Evolutionary conservation across 2,329 filamentous ascomycete species (phyloP).

Genomic region (Dryadomyces quercivorus): DNA sequence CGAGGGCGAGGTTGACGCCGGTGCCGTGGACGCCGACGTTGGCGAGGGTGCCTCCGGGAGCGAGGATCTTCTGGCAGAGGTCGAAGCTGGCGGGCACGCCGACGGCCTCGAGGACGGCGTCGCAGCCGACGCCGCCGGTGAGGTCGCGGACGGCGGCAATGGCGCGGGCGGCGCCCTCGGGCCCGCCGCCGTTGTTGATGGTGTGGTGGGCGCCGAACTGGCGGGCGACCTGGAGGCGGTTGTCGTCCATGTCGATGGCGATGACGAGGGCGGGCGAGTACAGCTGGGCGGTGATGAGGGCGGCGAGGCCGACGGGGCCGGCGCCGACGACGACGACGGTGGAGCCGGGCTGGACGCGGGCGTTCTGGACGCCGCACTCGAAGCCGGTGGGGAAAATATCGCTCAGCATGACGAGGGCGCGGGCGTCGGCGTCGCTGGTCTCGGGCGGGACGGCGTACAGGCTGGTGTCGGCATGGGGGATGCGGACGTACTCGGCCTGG

Average conservation of each 20-base stretch:
- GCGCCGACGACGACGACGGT: slow-evolving; percentile 42
- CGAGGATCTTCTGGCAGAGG: slow-evolving; percentile 39
- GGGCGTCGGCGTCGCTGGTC: slow-evolving; percentile 21
- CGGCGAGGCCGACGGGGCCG: slow-evolving; percentile 43
- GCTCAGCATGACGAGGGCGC: slow-evolving; percentile 34
- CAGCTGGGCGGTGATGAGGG: slow-evolving; percentile 39
- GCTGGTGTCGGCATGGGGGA: slow-evolving; percentile 36
- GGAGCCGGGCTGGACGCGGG: slow-evolving; percentile 35
- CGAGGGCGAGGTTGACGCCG: slow-evolving; percentile 37
- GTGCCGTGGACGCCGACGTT: slow-evolving; percentile 47
- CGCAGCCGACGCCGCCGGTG: slow-evolving; percentile 39
- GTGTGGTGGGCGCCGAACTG: slow-evolving; percentile 34
- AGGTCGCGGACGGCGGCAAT: slow-evolving; percentile 26
- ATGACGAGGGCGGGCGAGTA: slow-evolving; percentile 40
- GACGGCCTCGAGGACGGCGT: slow-evolving; percentile 46
- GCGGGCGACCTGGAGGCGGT: slow-evolving; percentile 32
- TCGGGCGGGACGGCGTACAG: slow-evolving; percentile 30
- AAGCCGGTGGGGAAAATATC: slow-evolving; percentile 45
- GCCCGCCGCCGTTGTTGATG: slow-evolving; percentile 27
- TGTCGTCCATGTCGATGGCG: slow-evolving; percentile 36
- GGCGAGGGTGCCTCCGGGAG: slow-evolving; percentile 38
- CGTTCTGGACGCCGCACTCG: slow-evolving; percentile 40
- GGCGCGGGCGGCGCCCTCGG: slow-evolving; percentile 5
- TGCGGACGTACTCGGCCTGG: slow-evolving; percentile 43
- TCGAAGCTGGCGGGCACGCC: slow-evolving; percentile 40